phyloP scores from a whole-genome alignment of 1,284 basidiomycete species.

The Schizophyllum amplum region DNA sequence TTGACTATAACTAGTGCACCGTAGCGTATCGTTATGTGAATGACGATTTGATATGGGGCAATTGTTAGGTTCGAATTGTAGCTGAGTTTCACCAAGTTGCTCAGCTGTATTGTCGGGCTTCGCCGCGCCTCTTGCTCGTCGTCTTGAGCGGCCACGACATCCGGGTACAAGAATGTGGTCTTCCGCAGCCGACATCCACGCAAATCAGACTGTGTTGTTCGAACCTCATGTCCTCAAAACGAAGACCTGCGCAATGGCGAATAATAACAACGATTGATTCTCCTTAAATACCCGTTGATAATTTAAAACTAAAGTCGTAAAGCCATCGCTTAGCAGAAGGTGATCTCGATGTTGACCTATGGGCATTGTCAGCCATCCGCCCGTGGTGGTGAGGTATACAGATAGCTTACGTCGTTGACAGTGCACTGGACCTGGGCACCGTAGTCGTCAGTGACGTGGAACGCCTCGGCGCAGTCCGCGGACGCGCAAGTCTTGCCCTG shows the following conservation, averaged over 20 bases:
- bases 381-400: background rate
- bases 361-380: background rate
- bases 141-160: too few relatives aligned
- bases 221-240: background rate
- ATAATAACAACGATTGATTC: background rate
- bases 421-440: conserved; percentile 10
- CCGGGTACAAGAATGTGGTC: too few relatives aligned
- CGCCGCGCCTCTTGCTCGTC: too few relatives aligned
- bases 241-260: background rate
- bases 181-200: too few relatives aligned
- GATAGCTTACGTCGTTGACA: conserved; percentile 6
- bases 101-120: too few relatives aligned
- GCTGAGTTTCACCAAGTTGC: too few relatives aligned
- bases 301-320: conserved; percentile 15
- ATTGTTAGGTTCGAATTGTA: too few relatives aligned
- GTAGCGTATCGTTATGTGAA: too few relatives aligned
- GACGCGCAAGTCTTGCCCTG: conserved; percentile 6
- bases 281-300: conserved; percentile 1
- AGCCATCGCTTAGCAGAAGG: conserved; percentile 7
- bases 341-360: background rate
- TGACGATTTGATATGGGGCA: too few relatives aligned
- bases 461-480: conserved; percentile 7
- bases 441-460: conserved; percentile 7
- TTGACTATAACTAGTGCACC: too few relatives aligned
- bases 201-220: background rate